Evolutionary conservation across 495 filamentous ascomycete genomes (phyloP), one percentile per base, ranked within the genome.

Genomic region (Jackrogersella multiformis): DNA sequence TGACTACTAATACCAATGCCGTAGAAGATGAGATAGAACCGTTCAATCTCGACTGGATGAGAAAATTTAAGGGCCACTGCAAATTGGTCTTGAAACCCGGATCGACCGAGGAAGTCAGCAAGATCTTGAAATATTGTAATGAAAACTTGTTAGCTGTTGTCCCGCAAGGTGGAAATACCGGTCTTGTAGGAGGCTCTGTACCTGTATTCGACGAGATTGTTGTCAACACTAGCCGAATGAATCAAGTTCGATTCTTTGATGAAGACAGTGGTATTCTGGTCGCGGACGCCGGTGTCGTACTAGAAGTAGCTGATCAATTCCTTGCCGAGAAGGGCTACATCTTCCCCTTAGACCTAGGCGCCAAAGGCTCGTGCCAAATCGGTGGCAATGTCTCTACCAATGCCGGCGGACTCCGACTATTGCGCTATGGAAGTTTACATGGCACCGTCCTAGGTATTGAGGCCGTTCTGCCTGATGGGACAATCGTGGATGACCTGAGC

Each of bases 341-440:
- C 59, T 99, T 98, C 80, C 95, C 95, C 23, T 81, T 99, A 54
- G 95, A 99, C 75, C 86, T 99, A 16, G 95, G 95, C 61, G 95
- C 95, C 1, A 99, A 99, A 80, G 95, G 95, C 7, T 97, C 92
- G 8, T 98, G 96, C 80, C 96, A 98, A 49, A 89, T 99, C 60
- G 95, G 96, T 60, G 95, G 96, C n/a, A 98, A 97, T 73, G 90
- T 98, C n/a, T 88, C 95, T 0, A 97, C 94, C 32, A 99, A 99
- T 70, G 95, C 95, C 1, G 95, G 95, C 48, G 95, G 95, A 0
- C 84, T 99, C 32, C 87, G 95, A 38, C 81, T 99, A 12, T 84
- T 99, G 20, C 87, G 95, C 30, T 99, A 99, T 76, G 95, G 95
- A 34, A 95, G 90, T 80, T 80, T 99, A 49, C 95, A 98, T 75